Percentiles rank a stretch among this genome's conserved stretches.
These are phyloP conservation scores for Hypoxylon sp. DNA, from an alignment of 2,329 filamentous ascomycete species.

Conservation along the genomic window DNA sequence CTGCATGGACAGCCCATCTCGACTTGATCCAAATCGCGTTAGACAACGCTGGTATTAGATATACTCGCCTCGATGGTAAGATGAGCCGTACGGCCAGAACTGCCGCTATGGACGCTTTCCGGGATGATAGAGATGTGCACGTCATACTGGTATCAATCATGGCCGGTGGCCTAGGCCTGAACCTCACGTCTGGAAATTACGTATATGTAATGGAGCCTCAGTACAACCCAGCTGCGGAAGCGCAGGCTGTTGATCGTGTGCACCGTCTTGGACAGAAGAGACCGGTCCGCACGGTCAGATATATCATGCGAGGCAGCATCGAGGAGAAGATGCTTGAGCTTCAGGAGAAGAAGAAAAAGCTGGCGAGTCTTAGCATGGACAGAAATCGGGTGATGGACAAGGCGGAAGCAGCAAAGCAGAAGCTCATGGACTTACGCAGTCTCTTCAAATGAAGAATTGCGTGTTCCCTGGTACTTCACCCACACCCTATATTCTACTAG, in stretches of 20 bases:
- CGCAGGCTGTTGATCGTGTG: slow-evolving; percentile 93
- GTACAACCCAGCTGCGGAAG: slow-evolving; percentile 95
- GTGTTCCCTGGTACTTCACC: background rate
- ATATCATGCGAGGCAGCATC: slow-evolving; percentile 90
- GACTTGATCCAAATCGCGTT: slow-evolving; percentile 91
- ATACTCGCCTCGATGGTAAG: slow-evolving; percentile 87
- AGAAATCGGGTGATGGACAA: slow-evolving; percentile 62
- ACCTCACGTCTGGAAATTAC: slow-evolving; percentile 85
- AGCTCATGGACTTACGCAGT: slow-evolving; percentile 69
- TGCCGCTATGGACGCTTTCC: slow-evolving; percentile 81
- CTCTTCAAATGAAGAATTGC: slow-evolving; percentile 63
- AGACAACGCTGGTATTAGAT: slow-evolving; percentile 73
- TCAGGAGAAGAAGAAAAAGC: slow-evolving; percentile 91
- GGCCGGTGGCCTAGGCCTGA: slow-evolving; percentile 91
- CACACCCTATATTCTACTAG: background rate
- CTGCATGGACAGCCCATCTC: slow-evolving; percentile 94
- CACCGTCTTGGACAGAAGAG: slow-evolving; percentile 91
- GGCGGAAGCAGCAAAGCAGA: slow-evolving; percentile 74
- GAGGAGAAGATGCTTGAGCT: slow-evolving; percentile 93
- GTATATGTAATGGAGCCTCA: slow-evolving; percentile 99
- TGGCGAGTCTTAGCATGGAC: slow-evolving; percentile 90
- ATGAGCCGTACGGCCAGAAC: slow-evolving; percentile 84
- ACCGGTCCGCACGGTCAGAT: slow-evolving; percentile 87
- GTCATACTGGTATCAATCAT: slow-evolving; percentile 93
- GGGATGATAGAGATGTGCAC: slow-evolving; percentile 76